Evolutionary conservation across 306 rosid genomes (phyloP), one percentile per base, ranked within the genome.

Genomic region (Hylodesmum podocarpum): DNA sequence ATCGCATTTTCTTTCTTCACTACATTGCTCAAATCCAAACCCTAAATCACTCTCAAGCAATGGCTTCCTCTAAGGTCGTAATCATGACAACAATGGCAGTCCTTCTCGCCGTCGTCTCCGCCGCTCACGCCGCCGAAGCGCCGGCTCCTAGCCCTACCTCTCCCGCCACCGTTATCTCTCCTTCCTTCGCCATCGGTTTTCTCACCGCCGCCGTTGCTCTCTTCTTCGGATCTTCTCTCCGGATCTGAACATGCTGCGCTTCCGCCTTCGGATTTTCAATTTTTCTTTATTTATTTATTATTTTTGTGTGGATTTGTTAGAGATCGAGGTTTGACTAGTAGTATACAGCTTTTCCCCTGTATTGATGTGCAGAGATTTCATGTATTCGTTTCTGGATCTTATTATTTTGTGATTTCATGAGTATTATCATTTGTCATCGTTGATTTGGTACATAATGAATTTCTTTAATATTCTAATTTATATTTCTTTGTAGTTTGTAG

Each of bases 101-200:
- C 8, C 16, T 83, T 19, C 16, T 86, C 76, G 59, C 89, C 50
- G 77, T 70, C 68, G 13, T 80, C 41, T 88, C 66, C 4, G 57
- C 69, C 0, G 86, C 89, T 37, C 83, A 82, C 8, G 87, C 89
- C 0, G 84, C 86, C 0, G 92, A 94, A 0, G 71, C 94, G 3
- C 96, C 97, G 1, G 94, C 98, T 16, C 97, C 97, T 0, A 74
- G 91, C 61, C 98, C 97, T 0, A 15, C 71, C 41, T 89, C 98
- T 2, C 88, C 94, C 0, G 91, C 91, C 10, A 18, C 62, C 15
- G 77, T 71, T 13, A 70, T 83, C 65, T 83, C 88, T 0, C 98
- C 98, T 0, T 91, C 94, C 1, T 37, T 88, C 49, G 82, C 41
- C 9, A 55, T 82, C 0, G 90, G 82, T 16, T 49, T 70, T 74